phyloP scores from a whole-genome alignment of 2,329 filamentous ascomycete genomes.

The Penicillium sp. region DNA sequence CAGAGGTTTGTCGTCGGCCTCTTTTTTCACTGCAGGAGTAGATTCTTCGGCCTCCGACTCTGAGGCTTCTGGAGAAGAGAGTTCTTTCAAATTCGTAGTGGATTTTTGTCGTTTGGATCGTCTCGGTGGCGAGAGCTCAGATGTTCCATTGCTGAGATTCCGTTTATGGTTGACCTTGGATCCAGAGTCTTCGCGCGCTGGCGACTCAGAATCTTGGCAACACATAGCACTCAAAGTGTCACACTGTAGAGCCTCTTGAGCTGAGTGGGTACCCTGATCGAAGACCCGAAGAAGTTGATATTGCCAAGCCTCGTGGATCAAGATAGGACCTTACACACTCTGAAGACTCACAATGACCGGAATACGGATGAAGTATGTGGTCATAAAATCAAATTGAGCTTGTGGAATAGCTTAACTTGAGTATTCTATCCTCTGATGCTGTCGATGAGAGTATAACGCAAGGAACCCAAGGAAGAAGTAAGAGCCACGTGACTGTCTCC shows the following conservation, averaged over 20 bases:
- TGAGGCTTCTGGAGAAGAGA: slow-evolving; percentile 17
- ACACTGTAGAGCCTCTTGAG: not conserved
- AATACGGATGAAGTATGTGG: not conserved
- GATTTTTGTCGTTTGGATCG: slow-evolving; percentile 34
- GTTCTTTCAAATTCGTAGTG: slow-evolving; percentile 20
- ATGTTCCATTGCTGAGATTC: slow-evolving; percentile 26
- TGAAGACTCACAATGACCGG: not conserved
- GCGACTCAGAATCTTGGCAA: not conserved
- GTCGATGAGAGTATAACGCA: not conserved
- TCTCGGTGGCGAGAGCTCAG: slow-evolving; percentile 27
- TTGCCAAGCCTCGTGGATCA: slow-evolving; percentile 1
- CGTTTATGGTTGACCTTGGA: slow-evolving; percentile 27
- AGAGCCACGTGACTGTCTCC: slow-evolving; percentile 34
- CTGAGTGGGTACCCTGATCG: slow-evolving; percentile 3
- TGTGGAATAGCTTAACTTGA: not conserved
- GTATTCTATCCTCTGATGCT: not conserved
- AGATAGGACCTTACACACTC: not conserved
- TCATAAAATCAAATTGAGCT: not conserved
- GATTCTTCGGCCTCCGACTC: slow-evolving; percentile 19
- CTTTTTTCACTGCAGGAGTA: slow-evolving; percentile 5
- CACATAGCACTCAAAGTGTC: slow-evolving; percentile 2
- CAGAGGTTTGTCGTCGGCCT: slow-evolving; percentile 2
- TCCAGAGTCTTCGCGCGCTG: slow-evolving; percentile 6
- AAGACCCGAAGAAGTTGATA: slow-evolving; percentile 6
- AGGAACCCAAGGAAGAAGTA: not conserved